Conservation (phyloP, 2,329 filamentous ascomycete genomes). For the Taxawa tesnikishii region DNA sequence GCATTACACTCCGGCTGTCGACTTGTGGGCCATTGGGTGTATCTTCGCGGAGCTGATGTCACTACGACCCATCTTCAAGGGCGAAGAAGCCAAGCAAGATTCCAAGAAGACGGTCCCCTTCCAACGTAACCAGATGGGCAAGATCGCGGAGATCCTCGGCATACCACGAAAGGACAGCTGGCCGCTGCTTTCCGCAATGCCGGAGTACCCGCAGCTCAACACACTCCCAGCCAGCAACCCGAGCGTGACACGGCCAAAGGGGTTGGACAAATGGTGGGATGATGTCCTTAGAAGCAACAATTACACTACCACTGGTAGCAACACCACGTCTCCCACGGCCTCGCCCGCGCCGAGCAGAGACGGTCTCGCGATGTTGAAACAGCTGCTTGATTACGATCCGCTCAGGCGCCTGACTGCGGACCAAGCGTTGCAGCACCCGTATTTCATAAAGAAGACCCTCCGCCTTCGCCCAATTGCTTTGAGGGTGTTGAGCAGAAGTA, state of each 20-base stretch:
- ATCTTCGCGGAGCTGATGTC: constrained; percentile 93
- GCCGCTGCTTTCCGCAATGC: constrained; percentile 75
- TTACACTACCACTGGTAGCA: constrained; percentile 26
- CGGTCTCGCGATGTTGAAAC: constrained; percentile 61
- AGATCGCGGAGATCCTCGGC: constrained; percentile 94
- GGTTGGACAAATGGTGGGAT: constrained; percentile 57
- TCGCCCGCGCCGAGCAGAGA: constrained; percentile 55
- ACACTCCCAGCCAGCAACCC: constrained; percentile 30
- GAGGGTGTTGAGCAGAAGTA: constrained; percentile 82
- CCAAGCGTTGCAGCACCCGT: constrained; percentile 78
- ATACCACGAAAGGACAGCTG: constrained; percentile 79
- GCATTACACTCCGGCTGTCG: constrained; percentile 96
- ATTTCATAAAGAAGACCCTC: constrained; percentile 46
- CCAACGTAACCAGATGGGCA: constrained; percentile 96
- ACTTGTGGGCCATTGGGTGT: constrained; percentile 95
- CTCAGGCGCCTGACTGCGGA: constrained; percentile 77
- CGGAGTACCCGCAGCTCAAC: constrained; percentile 50
- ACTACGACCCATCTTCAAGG: constrained; percentile 90
- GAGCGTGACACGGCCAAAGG: constrained; percentile 39
- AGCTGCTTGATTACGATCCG: constrained; percentile 85
- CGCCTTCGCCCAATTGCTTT: constrained; percentile 67
- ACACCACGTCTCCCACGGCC: constrained; percentile 12
- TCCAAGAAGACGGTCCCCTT: constrained; percentile 96
- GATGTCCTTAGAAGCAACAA: constrained; percentile 34
- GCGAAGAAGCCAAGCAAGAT: constrained; percentile 98